Conservation (phyloP, 2,329 filamentous ascomycete species). For the Podosphaera aphanis region DNA sequence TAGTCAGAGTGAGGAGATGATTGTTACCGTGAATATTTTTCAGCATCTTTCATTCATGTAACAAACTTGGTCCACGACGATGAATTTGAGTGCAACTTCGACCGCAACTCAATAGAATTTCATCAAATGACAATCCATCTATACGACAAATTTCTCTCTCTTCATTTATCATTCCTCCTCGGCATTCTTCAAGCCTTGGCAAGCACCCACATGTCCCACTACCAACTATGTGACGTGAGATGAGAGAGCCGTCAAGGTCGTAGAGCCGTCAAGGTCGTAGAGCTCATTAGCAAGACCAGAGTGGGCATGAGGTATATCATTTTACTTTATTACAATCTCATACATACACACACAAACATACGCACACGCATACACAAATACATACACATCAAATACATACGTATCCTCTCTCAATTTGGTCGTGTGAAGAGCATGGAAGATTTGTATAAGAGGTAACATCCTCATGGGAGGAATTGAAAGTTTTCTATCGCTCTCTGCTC, state of each 20-base stretch:
- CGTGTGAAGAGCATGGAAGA: neutral
- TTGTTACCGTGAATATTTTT: too few species aligned
- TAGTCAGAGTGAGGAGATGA: too few species aligned
- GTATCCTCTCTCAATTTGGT: neutral
- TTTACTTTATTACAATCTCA: neutral
- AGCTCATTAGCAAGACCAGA: neutral
- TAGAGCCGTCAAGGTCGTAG: too few species aligned
- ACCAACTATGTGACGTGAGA: neutral
- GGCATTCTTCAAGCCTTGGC: neutral
- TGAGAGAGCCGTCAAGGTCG: neutral
- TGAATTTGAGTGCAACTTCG: too few species aligned
- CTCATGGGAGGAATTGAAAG: neutral
- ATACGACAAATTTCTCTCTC: neutral
- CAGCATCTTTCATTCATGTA: too few species aligned
- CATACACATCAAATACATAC: too few species aligned
- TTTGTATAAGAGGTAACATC: neutral
- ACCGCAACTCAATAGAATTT: too few species aligned
- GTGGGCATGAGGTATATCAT: neutral
- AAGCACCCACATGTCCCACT: neutral
- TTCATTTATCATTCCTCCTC: neutral
- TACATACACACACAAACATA: neutral
- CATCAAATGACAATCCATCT: neutral
- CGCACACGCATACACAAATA: neutral
- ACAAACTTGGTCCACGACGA: too few species aligned
- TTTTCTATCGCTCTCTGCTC: neutral